Evolutionary conservation across 1,139 yeast genomes (phyloP).

Genomic region (Candida gigantensis): DNA sequence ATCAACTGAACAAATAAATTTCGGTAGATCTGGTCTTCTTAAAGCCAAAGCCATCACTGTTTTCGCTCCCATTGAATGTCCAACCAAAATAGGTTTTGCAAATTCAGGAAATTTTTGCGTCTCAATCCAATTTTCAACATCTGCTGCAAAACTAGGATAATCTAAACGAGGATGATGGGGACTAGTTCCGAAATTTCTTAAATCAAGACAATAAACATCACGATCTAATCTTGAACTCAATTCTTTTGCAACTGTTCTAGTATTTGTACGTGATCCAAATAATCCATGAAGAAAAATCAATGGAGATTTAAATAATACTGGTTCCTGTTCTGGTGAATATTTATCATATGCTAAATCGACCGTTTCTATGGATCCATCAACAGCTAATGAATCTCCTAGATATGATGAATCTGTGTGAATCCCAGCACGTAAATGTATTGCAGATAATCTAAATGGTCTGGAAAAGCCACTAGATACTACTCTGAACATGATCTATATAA

Average conservation of each 20-base stretch:
- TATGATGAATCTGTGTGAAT: neutral
- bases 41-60: constrained; percentile 86
- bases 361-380: constrained; percentile 18
- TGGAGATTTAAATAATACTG: constrained; percentile 41
- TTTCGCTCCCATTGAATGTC: constrained; percentile 98
- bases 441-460: constrained; percentile 1
- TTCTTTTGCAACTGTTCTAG: constrained; percentile 67
- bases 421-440: neutral
- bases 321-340: constrained; percentile 24
- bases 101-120: constrained; percentile 35
- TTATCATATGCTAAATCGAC: constrained; percentile 34
- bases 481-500: too few species aligned
- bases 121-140: constrained; percentile 71
- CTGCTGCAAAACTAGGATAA: constrained; percentile 81
- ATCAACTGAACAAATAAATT: constrained; percentile 76
- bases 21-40: constrained; percentile 63
- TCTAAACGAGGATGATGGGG: constrained; percentile 73
- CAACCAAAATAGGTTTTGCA: constrained; percentile 64
- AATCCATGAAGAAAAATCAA: constrained; percentile 83
- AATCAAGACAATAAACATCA: constrained; percentile 70
- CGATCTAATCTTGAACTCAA: constrained; percentile 43
- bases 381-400: constrained; percentile 5
- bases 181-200: constrained; percentile 90
- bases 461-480: too few species aligned
- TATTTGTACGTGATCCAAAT: constrained; percentile 81